Base-by-base conservation (phyloP, 1,284 basidiomycete species). In the Mycosarcoma mackinlayi region DNA sequence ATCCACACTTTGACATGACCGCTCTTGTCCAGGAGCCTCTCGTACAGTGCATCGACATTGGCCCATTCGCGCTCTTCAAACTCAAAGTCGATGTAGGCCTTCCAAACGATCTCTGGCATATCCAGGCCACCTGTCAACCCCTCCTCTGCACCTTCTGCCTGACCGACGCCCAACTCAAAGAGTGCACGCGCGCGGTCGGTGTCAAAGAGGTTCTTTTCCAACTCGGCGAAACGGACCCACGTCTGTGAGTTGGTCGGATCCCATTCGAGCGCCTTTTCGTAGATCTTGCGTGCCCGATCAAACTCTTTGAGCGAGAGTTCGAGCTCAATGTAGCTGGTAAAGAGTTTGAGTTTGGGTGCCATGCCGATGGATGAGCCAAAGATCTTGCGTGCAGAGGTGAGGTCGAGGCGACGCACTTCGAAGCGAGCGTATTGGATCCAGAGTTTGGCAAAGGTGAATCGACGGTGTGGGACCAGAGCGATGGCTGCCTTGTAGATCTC, bases 191-290 rank as follows among this genome's bases (percentile, higher is more conserved):
- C 92, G 42, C 96, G 93, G 24, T 89, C 86, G 81, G 91, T 90
- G 83, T 98, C 96, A 83, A 93, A 92, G 1, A 98, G 87, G 52
- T 92, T 92, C 0, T 89, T 88, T 84, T 98, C 96, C 35, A 98
- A 88, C 81, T 97, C 94, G 11, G 95, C 93, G 83, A 91, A 99
- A 83, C 92, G 92, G 83, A 99, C 96, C 96, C 96, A 99, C 13
- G 77, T 79, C 28, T 68, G 58, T 21, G 75, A 63, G 57, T 76
- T 81, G 55, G 57, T 73, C 10, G 80, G 47, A 49, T 82, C 78
- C 80, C 80, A 82, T 38, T 80, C 76, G 90, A 87, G 10, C 84
- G 93, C 96, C 83, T 96, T 96, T 81, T 98, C 90, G 81, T 98
- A 98, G 19, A 99, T 85, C 61, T 86, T 91, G 40, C 96, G 88